Base-by-base conservation (phyloP, 1,284 basidiomycete genomes). In the Microstroma glucosiphilum region DNA sequence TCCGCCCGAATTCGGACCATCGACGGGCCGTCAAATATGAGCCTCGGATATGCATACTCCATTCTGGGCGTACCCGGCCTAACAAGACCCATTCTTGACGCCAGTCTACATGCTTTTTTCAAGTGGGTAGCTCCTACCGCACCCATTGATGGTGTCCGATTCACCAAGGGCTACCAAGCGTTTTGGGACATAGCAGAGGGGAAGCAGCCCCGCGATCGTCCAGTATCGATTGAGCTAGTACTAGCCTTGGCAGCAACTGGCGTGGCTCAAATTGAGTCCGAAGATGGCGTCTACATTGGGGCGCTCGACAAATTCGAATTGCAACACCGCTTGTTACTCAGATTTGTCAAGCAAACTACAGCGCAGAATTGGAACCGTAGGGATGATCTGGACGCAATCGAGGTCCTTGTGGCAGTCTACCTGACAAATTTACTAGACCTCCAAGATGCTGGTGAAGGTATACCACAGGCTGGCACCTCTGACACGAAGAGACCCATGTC, bases 271-370 rank as follows among this genome's bases (percentile, higher is more conserved):
- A 8, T 51, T 15, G 49, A 51, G n/a, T 15, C 17, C 11, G 49
- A 51, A 51, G n/a, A n/a, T n/a, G n/a, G n/a, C n/a, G n/a, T n/a
- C n/a, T n/a, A n/a, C n/a, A n/a, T n/a, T n/a, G n/a, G n/a, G n/a
- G 49, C 49, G 8, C 11, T 51, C 17, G n/a, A 51, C 49, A 51
- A 51, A 23, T 51, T 51, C 49, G 49, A 51, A 15, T 19, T 51
- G 49, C 49, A 51, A 19, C 17, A 51, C 9, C 49, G 49, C 49
- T 23, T 51, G 9, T 8, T 51, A 8, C 11, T 9, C 9, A 15
- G 49, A 15, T 51, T 51, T 23, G 9, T 51, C 49, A 9, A 51
- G 49, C 8, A 23, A 9, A 11, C 25, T 12, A 19, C 11, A 8
- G 49, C 17, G 49, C 49, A 51, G 49, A 15, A 9, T 8, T 51